A percentile compares a stretch with the other conserved stretches of the same genome.
Evolutionary conservation across 2,329 filamentous ascomycete species (phyloP).

Genomic region (Aureobasidium mangrovei): DNA sequence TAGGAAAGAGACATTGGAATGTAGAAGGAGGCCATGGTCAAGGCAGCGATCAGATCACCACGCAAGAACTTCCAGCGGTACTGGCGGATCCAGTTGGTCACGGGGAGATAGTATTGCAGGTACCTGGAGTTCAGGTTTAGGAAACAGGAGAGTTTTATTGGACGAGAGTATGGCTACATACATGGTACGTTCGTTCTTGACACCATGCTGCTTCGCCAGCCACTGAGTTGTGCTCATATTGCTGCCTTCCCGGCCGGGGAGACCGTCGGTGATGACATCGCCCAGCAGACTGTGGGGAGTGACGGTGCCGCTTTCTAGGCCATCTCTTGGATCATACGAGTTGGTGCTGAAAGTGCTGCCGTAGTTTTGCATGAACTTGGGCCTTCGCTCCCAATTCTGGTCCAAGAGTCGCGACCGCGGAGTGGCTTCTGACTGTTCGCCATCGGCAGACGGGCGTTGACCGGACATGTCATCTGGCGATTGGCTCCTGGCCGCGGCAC

Average conservation of each 20-base stretch:
- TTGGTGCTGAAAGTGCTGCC: constrained; percentile 32
- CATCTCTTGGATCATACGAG: constrained; percentile 23
- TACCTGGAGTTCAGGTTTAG: constrained; percentile 49
- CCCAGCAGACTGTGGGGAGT: constrained; percentile 31
- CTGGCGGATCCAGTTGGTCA: constrained; percentile 80
- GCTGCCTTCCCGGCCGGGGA: constrained; percentile 31
- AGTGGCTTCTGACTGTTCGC: constrained; percentile 23
- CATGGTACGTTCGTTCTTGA: constrained; percentile 67
- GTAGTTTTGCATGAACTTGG: constrained; percentile 40
- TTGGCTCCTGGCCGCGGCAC: not conserved
- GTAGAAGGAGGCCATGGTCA: constrained; percentile 98
- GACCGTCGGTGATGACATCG: constrained; percentile 36
- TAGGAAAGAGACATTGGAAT: constrained; percentile 94
- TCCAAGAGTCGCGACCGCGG: constrained; percentile 33
- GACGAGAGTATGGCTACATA: constrained; percentile 34
- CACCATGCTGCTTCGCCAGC: constrained; percentile 62
- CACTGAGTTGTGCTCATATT: constrained; percentile 63
- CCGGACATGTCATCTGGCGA: constrained; percentile 2
- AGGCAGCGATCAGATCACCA: constrained; percentile 77
- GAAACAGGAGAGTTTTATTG: not conserved
- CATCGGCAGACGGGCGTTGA: not conserved
- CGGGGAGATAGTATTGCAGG: constrained; percentile 84
- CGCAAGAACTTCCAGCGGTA: constrained; percentile 75
- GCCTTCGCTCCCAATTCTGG: constrained; percentile 26
- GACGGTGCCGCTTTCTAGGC: constrained; percentile 26